A percentile compares a stretch with the other conserved stretches of the same genome.
phyloP scores from a whole-genome alignment of 768 basidiomycete species.

The Stropharia rugosoannulata region DNA sequence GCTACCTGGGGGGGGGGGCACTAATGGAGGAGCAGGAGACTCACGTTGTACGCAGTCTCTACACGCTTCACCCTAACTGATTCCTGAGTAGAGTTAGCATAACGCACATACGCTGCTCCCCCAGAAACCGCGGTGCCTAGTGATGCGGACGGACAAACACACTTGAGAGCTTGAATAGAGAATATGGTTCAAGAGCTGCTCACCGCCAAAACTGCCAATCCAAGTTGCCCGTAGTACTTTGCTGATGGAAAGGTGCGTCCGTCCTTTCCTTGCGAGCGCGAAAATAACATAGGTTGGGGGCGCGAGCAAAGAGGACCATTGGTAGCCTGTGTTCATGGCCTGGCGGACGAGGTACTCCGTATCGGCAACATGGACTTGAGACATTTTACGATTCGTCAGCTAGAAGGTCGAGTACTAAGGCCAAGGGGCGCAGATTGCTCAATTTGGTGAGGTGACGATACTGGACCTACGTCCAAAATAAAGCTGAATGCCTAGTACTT shows the following conservation, averaged over 20 bases:
- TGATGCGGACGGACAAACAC: neutral
- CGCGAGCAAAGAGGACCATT: constrained; percentile 58
- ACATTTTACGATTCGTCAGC: constrained; percentile 5
- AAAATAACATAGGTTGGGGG: constrained; percentile 62
- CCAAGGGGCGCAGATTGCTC: too few relatives aligned
- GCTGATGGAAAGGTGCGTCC: constrained; percentile 56
- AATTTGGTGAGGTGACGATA: too few relatives aligned
- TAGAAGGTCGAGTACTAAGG: neutral
- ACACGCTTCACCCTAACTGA: constrained; percentile 49
- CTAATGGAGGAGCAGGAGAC: constrained; percentile 5
- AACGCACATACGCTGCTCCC: constrained; percentile 59
- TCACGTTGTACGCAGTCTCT: constrained; percentile 58
- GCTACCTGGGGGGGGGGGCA: neutral
- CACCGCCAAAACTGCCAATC: constrained; percentile 66
- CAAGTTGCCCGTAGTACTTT: constrained; percentile 70
- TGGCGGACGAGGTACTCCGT: constrained; percentile 66
- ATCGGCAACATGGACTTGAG: constrained; percentile 47
- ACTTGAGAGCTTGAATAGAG: neutral
- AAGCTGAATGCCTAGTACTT: too few relatives aligned
- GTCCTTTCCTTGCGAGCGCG: constrained; percentile 53
- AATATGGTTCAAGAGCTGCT: constrained; percentile 6
- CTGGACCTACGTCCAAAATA: too few relatives aligned
- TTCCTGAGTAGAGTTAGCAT: constrained; percentile 50
- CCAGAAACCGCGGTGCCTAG: constrained; percentile 53
- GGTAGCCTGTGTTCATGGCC: constrained; percentile 66